phyloP scores from a whole-genome alignment of 345 rosid genomes.

The Aurinia saxatilis region DNA sequence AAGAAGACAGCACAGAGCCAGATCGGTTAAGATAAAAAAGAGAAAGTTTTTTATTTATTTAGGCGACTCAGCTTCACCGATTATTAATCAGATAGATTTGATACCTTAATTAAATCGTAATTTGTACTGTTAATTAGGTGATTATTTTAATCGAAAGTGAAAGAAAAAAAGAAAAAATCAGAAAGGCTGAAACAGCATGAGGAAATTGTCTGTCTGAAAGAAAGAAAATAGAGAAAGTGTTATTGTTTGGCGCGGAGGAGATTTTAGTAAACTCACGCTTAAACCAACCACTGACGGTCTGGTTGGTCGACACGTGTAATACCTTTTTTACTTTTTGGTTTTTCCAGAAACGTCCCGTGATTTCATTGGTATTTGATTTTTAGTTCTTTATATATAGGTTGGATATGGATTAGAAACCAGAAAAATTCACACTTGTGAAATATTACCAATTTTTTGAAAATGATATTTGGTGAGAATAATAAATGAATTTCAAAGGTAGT shows the following conservation, averaged over 20 bases:
- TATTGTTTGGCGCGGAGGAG: constrained; percentile 28
- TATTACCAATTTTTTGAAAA: too few species aligned
- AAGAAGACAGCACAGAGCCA: background rate
- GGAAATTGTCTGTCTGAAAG: constrained; percentile 7
- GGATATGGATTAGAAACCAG: too few species aligned
- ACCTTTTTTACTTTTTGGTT: background rate
- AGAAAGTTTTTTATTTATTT: background rate
- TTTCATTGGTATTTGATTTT: background rate
- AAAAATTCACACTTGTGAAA: too few species aligned
- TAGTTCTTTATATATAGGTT: background rate
- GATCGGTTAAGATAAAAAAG: background rate
- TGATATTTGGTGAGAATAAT: background rate
- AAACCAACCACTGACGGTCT: constrained; percentile 23
- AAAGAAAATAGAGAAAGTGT: background rate
- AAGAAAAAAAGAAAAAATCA: background rate
- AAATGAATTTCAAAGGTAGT: background rate
- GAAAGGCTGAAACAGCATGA: constrained; percentile 28
- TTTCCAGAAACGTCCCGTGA: background rate
- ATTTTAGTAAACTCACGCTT: constrained; percentile 23
- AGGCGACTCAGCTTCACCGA: constrained; percentile 22
- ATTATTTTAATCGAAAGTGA: background rate
- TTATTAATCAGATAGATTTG: background rate
- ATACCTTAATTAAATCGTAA: background rate
- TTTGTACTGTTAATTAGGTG: background rate
- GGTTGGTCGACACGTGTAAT: constrained; percentile 21